phyloP scores from a whole-genome alignment of 2,329 filamentous ascomycete genomes.

The Epichloe gansuensis region DNA sequence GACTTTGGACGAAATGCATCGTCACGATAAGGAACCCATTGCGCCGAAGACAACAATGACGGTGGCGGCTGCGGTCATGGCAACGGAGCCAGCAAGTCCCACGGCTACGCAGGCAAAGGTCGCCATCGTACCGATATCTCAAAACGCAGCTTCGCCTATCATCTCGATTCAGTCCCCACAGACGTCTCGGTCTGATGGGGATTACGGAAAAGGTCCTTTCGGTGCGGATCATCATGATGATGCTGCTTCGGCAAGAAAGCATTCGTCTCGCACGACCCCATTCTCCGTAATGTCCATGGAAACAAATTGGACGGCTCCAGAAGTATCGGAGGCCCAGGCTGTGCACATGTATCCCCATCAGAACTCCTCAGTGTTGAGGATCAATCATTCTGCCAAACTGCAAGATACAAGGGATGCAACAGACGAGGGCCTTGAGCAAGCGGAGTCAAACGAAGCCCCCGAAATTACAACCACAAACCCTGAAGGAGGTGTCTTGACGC shows the following conservation, averaged over 20 bases:
- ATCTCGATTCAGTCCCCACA: not conserved
- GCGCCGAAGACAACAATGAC: not conserved
- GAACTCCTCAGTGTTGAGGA: constrained; percentile 49
- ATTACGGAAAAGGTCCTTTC: constrained; percentile 15
- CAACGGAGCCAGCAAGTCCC: not conserved
- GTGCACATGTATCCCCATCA: constrained; percentile 52
- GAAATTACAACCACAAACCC: constrained; percentile 26
- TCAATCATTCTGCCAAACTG: constrained; percentile 40
- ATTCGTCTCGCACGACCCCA: constrained; percentile 45
- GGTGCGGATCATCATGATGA: constrained; percentile 41
- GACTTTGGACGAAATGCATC: constrained; percentile 34
- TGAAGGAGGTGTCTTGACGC: constrained; percentile 33
- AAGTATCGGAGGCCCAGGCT: constrained; percentile 49
- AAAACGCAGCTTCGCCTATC: not conserved
- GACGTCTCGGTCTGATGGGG: constrained; percentile 1
- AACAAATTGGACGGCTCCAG: constrained; percentile 46
- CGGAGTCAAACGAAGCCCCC: constrained; percentile 18
- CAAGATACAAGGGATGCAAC: constrained; percentile 30
- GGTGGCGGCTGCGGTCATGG: not conserved
- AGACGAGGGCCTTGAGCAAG: constrained; percentile 12
- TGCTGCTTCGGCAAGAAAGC: constrained; percentile 36
- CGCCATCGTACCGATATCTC: not conserved
- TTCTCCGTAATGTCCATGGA: constrained; percentile 50
- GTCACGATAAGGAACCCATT: not conserved
- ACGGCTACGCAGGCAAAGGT: not conserved